Conservation (phyloP, 495 filamentous ascomycete genomes). For the Usnea hakonensis region DNA sequence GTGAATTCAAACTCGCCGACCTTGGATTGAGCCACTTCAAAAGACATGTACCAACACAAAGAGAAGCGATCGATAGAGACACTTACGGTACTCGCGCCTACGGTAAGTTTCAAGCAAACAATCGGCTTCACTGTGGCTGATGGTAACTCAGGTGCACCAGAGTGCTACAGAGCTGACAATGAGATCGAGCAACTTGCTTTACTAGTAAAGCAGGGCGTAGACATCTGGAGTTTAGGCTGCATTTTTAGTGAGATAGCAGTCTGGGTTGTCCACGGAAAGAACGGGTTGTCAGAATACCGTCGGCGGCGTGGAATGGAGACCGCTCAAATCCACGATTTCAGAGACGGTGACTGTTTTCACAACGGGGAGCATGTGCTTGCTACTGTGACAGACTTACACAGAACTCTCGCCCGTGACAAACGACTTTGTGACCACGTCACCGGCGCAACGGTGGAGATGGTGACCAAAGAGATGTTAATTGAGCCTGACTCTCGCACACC, state of each 20-base stretch:
- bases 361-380: constrained; percentile 31
- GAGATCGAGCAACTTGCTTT: constrained; percentile 17
- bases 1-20: constrained; percentile 35
- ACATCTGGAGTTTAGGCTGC: constrained; percentile 43
- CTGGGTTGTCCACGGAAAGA: constrained; percentile 32
- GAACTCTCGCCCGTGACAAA: constrained; percentile 13
- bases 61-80: constrained; percentile 28
- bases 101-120: constrained; percentile 20
- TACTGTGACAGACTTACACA: constrained; percentile 27
- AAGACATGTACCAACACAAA: constrained; percentile 9
- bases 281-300: constrained; percentile 31
- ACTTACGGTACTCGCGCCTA: constrained; percentile 28
- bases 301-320: constrained; percentile 27
- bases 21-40: constrained; percentile 32
- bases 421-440: constrained; percentile 24
- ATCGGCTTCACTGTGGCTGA: constrained; percentile 16
- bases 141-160: constrained; percentile 29
- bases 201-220: constrained; percentile 24
- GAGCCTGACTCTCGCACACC: background rate
- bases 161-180: constrained; percentile 28
- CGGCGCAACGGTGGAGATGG: constrained; percentile 20
- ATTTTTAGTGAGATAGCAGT: constrained; percentile 38
- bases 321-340: constrained; percentile 17
- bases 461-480: constrained; percentile 23
- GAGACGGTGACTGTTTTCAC: constrained; percentile 38